A percentile compares a stretch with the other conserved stretches of the same genome.
Conservation (phyloP, 2,329 filamentous ascomycete species). For the Colletotrichum lindemuthianum region DNA sequence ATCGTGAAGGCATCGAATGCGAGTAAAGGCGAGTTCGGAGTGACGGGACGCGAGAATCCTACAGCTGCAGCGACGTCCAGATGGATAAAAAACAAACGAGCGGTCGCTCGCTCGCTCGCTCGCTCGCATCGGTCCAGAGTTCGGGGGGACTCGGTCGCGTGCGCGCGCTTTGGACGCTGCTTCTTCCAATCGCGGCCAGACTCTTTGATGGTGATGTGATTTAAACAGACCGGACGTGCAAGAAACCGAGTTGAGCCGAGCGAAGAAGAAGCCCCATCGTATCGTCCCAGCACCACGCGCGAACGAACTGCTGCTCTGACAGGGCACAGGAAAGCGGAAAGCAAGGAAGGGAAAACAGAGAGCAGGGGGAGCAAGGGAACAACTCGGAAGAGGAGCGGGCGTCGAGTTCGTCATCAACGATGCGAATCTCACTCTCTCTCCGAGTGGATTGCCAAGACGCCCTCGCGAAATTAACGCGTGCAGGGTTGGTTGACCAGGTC, state of each 20-base stretch:
- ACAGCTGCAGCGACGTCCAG: conserved; percentile 1
- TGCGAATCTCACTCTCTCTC: conserved; percentile 11
- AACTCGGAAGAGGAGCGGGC: conserved; percentile 22
- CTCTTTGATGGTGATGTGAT: conserved; percentile 6
- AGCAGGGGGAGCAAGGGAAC: not conserved
- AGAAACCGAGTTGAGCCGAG: not conserved
- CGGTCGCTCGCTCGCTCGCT: conserved; percentile 16
- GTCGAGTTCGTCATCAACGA: conserved; percentile 30
- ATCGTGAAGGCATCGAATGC: conserved; percentile 7
- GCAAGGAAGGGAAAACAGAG: not conserved
- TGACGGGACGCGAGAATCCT: conserved; percentile 9
- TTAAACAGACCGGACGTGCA: conserved; percentile 1
- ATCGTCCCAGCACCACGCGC: not conserved
- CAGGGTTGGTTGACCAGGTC: not conserved
- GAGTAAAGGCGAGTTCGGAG: conserved; percentile 23
- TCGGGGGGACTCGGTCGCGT: conserved; percentile 4
- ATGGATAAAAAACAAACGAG: not conserved
- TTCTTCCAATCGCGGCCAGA: no score
- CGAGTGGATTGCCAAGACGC: conserved; percentile 28
- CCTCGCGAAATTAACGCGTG: conserved; percentile 31
- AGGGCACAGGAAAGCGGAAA: not conserved
- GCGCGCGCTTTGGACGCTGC: not conserved
- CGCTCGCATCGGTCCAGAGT: not conserved
- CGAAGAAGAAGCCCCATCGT: conserved; percentile 16
- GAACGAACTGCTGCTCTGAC: conserved; percentile 8